Conservation (phyloP, 2,329 filamentous ascomycete genomes). For the Bretziella fagacearum region DNA sequence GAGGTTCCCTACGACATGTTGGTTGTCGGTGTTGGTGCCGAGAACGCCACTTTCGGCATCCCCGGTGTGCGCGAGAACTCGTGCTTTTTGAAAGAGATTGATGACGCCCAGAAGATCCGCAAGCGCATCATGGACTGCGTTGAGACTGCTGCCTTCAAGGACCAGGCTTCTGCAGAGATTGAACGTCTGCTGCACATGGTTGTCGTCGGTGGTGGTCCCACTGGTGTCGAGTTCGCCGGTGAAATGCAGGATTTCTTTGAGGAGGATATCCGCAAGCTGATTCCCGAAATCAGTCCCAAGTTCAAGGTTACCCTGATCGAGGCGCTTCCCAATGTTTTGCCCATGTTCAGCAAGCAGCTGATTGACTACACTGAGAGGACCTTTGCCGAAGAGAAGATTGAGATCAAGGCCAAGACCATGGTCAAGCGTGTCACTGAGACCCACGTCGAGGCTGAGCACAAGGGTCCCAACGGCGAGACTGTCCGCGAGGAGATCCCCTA, state of each 20-base stretch:
- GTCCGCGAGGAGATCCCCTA: constrained; percentile 69
- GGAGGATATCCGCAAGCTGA: constrained; percentile 93
- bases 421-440: constrained; percentile 94
- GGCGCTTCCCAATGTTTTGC: constrained; percentile 87
- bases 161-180: constrained; percentile 71
- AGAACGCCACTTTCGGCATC: constrained; percentile 97
- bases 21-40: constrained; percentile 88
- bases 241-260: constrained; percentile 99
- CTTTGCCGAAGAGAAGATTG: constrained; percentile 96
- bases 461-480: constrained; percentile 70
- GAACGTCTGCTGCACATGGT: constrained; percentile 97
- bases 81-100: constrained; percentile 97
- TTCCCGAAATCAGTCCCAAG: constrained; percentile 84
- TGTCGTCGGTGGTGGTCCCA: constrained; percentile 81
- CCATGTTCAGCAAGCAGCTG: constrained; percentile 96
- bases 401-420: constrained; percentile 96
- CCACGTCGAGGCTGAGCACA: constrained; percentile 77
- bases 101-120: constrained; percentile 86
- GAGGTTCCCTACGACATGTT: constrained; percentile 97
- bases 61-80: constrained; percentile 88
- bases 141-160: constrained; percentile 97
- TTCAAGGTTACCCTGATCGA: constrained; percentile 97
- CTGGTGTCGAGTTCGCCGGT: constrained; percentile 94
- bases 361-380: constrained; percentile 99
- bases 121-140: constrained; percentile 99